phyloP scores from a whole-genome alignment of 2,329 filamentous ascomycete species.

The Grosmannia penicillata region DNA sequence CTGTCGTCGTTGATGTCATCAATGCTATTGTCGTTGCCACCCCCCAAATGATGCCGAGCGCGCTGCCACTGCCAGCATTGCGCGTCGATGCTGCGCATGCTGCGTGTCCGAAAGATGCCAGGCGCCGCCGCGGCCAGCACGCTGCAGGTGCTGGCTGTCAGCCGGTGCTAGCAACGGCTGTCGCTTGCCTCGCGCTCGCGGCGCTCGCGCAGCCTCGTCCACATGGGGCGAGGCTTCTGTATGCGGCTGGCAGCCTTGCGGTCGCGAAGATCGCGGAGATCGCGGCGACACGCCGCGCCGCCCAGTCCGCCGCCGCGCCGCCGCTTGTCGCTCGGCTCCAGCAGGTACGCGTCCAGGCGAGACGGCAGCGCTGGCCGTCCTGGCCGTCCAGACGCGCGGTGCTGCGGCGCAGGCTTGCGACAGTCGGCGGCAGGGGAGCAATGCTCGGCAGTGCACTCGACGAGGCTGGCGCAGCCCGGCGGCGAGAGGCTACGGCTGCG shows the following conservation, averaged over 20 bases:
- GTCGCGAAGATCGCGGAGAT: neutral
- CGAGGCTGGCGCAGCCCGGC: neutral
- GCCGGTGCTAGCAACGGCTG: neutral
- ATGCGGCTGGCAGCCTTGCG: neutral
- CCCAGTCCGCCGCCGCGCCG: no score
- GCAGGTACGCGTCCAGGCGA: neutral
- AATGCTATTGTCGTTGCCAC: neutral
- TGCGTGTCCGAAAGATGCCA: no score
- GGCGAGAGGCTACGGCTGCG: slow-evolving; percentile 1
- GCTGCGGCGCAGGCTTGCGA: neutral
- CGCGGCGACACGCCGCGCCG: no score
- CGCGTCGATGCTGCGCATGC: no score
- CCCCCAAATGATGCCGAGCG: no score
- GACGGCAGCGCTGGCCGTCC: no score
- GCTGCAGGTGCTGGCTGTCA: neutral
- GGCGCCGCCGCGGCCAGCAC: no score
- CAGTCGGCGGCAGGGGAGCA: no score
- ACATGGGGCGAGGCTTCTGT: neutral
- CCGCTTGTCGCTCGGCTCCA: no score
- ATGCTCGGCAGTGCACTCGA: no score
- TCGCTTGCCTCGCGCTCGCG: neutral
- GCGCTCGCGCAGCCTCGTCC: neutral
- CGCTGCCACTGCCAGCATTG: no score
- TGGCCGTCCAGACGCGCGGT: neutral
- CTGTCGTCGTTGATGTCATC: neutral